Conservation (phyloP, 2,329 filamentous ascomycete genomes). For the Scopulariopsis brevicaulis region DNA sequence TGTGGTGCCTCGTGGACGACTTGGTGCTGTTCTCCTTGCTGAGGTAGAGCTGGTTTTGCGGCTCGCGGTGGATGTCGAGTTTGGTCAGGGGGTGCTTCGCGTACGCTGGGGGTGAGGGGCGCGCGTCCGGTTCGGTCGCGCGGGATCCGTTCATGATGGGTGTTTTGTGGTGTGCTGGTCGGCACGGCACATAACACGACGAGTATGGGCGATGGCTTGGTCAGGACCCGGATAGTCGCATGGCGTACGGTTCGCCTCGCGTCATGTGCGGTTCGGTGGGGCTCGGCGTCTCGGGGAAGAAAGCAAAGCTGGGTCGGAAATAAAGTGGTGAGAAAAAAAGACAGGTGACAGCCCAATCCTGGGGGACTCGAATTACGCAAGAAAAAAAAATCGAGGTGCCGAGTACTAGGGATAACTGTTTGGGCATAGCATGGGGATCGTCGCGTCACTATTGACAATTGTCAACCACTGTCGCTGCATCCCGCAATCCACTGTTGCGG, state of each 20-base stretch:
- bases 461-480: neutral
- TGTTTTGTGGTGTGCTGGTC: neutral
- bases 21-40: neutral
- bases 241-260: slow-evolving; percentile 2
- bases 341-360: neutral
- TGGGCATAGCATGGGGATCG: neutral
- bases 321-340: neutral
- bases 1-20: neutral
- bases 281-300: neutral
- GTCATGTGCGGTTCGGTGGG: neutral
- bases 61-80: slow-evolving; percentile 14
- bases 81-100: neutral
- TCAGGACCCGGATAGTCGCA: slow-evolving; percentile 4
- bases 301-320: neutral
- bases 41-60: neutral
- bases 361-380: neutral
- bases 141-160: neutral
- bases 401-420: neutral
- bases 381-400: neutral
- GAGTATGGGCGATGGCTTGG: neutral
- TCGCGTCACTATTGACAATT: neutral
- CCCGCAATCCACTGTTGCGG: neutral
- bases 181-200: slow-evolving; percentile 2
- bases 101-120: neutral
- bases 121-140: neutral